These are phyloP conservation scores for Epichloe baconii DNA, from an alignment of 2,329 filamentous ascomycete genomes.

Conservation along the genomic window DNA sequence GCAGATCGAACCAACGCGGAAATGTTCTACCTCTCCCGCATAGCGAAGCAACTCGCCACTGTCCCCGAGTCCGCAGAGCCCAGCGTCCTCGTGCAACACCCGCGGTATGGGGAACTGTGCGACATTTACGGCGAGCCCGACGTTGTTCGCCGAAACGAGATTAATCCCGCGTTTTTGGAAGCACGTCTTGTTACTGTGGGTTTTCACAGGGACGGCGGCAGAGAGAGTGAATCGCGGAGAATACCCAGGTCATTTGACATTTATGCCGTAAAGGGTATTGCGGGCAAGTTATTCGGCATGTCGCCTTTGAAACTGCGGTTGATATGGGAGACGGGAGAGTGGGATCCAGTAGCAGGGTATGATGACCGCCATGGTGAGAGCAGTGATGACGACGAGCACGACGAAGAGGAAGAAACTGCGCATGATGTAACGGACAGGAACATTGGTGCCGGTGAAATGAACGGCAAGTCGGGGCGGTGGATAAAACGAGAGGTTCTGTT, in stretches of 20 bases:
- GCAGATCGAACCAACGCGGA: constrained; percentile 79
- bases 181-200: constrained; percentile 59
- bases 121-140: constrained; percentile 60
- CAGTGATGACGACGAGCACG: constrained; percentile 35
- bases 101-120: constrained; percentile 62
- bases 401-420: constrained; percentile 13
- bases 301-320: constrained; percentile 52
- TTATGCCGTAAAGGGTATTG: constrained; percentile 69
- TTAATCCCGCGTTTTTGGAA: constrained; percentile 72
- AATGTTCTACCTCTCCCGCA: constrained; percentile 81
- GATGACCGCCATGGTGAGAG: constrained; percentile 43
- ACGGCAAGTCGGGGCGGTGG: constrained; percentile 41
- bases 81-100: constrained; percentile 49
- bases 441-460: constrained; percentile 6
- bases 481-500: constrained; percentile 70
- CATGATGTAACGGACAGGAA: constrained; percentile 7
- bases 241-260: constrained; percentile 70
- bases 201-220: constrained; percentile 23
- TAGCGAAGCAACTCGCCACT: constrained; percentile 59
- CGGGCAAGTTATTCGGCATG: constrained; percentile 55
- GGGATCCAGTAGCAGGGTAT: constrained; percentile 61
- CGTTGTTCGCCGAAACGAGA: constrained; percentile 39
- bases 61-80: constrained; percentile 39
- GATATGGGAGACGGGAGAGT: constrained; percentile 83
- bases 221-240: constrained; percentile 23